phyloP scores from a whole-genome alignment of 2,329 filamentous ascomycete genomes.

The Pseudogymnoascus sp. region DNA sequence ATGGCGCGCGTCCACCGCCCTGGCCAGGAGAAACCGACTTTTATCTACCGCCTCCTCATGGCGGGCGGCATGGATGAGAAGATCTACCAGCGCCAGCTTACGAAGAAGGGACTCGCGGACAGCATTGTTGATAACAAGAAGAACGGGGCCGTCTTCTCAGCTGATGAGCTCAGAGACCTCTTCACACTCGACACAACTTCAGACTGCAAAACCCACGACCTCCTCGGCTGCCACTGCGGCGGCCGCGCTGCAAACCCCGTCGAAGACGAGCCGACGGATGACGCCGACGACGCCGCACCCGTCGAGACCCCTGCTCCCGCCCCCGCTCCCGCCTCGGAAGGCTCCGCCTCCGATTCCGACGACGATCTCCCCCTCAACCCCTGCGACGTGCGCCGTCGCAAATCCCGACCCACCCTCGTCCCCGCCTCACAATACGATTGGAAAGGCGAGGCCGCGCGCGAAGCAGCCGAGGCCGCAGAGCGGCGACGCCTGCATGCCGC shows the following conservation, averaged over 20 bases:
- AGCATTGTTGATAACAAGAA: conserved; percentile 64
- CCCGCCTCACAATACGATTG: conserved; percentile 40
- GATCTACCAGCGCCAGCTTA: conserved; percentile 67
- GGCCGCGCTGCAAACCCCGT: conserved; percentile 40
- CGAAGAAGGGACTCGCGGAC: conserved; percentile 63
- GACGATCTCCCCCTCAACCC: conserved; percentile 18
- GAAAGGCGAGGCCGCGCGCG: conserved; percentile 36
- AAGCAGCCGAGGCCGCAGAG: conserved; percentile 28
- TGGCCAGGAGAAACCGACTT: conserved; percentile 60
- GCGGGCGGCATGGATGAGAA: conserved; percentile 67
- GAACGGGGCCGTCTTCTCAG: conserved; percentile 53
- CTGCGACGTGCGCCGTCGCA: conserved; percentile 10
- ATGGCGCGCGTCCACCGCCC: conserved; percentile 70
- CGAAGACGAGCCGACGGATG: conserved; percentile 13
- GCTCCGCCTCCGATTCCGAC: conserved; percentile 6
- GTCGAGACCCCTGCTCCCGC: not conserved
- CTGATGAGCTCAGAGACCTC: conserved; percentile 58
- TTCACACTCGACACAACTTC: conserved; percentile 57
- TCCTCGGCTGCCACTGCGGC: conserved; percentile 56
- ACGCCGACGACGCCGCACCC: not conserved
- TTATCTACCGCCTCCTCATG: conserved; percentile 62
- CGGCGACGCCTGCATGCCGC: conserved; percentile 25
- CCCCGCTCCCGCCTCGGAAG: conserved; percentile 7
- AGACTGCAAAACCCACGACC: conserved; percentile 60
- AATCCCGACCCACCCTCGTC: conserved; percentile 28